Base-by-base conservation (phyloP, 208 protist genomes). In the Leishmania aethiopica region DNA sequence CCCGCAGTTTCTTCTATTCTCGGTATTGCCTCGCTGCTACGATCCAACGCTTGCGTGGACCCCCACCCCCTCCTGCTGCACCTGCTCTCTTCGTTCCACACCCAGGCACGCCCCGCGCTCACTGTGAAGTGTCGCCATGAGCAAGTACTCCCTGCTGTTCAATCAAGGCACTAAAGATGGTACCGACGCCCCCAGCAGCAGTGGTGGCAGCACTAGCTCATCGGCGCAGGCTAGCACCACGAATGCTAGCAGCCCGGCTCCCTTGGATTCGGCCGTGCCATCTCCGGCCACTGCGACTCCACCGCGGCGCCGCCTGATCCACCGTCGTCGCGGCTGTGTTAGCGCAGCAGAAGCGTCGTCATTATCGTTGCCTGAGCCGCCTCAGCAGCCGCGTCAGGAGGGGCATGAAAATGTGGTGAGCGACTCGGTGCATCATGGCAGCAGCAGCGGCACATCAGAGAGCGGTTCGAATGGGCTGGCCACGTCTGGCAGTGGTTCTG, bases 91-190 rank as follows among this genome's bases (percentile, higher is more conserved):
- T 51, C 22, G 37, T 1, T 73, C 13, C 8, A 15, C 69, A 22
- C 69, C n/a, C 42, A 73, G 42, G 42, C 69, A n/a, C 22, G 22
- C 4, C 22, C 28, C 42, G 25, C 42, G 53, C 42, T n/a, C 40
- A 42, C 69, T 71, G 57, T 5, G 3, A 40, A 17, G 37, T 7
- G 15, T 40, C 11, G 82, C 75, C 81, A 84, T 86, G 71, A 89
- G 88, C 60, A 93, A 93, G 83, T 93, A 93, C 80, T 79, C 83
- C n/a, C 70, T 82, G 71, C 47, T 93, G 35, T 85, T 93, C 47
- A 57, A 82, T 37, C 67, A 74, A 42, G n/a, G 74, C 22, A 72
- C 42, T 1, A 28, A n/a, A n/a, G 51, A 37, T 60, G 72, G 51
- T 62, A 49, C 49, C 32, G 49, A 76, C 28, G 35, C 72, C 49